Evolutionary conservation across 2,329 filamentous ascomycete genomes (phyloP), one percentile per base, ranked within the genome.

Genomic region (Xylaria sp.): DNA sequence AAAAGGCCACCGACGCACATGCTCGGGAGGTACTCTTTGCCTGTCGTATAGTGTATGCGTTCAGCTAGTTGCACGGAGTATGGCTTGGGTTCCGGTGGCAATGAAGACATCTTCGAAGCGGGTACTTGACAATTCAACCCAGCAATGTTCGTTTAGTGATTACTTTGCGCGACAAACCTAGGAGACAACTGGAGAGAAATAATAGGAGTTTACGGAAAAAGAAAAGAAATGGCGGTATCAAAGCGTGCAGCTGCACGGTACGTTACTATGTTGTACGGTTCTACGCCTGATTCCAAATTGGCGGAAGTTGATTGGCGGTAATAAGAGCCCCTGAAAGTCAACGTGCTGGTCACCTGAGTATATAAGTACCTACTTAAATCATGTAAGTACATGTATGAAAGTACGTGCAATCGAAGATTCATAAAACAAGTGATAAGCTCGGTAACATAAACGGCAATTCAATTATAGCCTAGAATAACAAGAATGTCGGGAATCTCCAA

Each of bases 1-100:
- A 65, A 7, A 48, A 76, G 68, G 15, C 73, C 73, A 7, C 57
- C 65, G 7, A 54, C 15, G 54, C 74, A 76, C 42, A 76, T 74
- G 28, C 15, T 58, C 10, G 57, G 20, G 10, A 75, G 70, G 17
- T 71, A 6, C 11, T 76, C 68, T 59, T 76, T 73, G 44, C 70
- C 71, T 5, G 73, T 76, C 5, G 66, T 63, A 11, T 69, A 53
- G 57, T 74, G 67, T 60, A 75, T 65, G 62, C 69, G 69, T 57
- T 73, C 71, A 6, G 73, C 73, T 51, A 73, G 3, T 63, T 70
- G 69, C 46, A 74, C 68, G 3, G 69, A 72, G 46, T 65, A 71
- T 6, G 75, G 46, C 26, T 73, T 72, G n/a, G 65, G 36, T 59
- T 64, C 53, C 65, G 65, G 65, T 28, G 49, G n/a, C 10, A 11